phyloP scores from a whole-genome alignment of 331 rosid genomes.

The Spiraea crenata region DNA sequence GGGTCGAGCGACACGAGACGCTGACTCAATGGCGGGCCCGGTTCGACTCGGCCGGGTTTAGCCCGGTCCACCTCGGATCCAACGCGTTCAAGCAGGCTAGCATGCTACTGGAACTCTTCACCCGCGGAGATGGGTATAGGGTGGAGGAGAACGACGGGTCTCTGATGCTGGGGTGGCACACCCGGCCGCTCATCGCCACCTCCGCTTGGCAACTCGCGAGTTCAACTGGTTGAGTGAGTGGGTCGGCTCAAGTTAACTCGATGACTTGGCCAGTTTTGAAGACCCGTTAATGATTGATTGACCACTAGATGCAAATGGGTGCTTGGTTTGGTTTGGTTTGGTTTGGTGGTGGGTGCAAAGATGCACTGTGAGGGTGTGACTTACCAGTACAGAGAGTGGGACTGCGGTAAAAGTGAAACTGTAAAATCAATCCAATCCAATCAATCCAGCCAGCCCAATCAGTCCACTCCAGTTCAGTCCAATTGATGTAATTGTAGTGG shows the following conservation, averaged over 20 bases:
- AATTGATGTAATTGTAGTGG: neutral
- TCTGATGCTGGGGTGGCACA: constrained; percentile 90
- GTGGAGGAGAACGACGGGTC: constrained; percentile 77
- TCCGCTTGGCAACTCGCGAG: constrained; percentile 71
- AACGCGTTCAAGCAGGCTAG: constrained; percentile 84
- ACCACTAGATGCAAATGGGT: no score
- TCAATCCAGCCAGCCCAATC: neutral
- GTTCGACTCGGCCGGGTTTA: constrained; percentile 60
- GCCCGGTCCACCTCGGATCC: constrained; percentile 73
- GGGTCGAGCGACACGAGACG: constrained; percentile 81
- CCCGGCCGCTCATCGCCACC: constrained; percentile 78
- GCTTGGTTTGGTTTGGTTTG: no score
- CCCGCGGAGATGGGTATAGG: constrained; percentile 68
- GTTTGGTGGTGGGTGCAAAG: no score
- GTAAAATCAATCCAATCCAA: neutral
- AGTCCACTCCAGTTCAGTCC: neutral
- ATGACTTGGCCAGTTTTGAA: neutral
- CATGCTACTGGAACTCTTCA: constrained; percentile 57
- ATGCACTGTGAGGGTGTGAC: neutral
- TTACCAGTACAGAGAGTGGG: neutral
- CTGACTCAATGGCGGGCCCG: constrained; percentile 62
- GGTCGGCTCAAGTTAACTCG: constrained; percentile 19
- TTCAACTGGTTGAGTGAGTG: constrained; percentile 18
- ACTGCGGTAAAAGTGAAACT: neutral
- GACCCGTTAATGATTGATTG: neutral